Evolutionary conservation across 352 stramenopile species (phyloP), one percentile per base, ranked within the genome.

Genomic region (Globisporangium irregulare): DNA sequence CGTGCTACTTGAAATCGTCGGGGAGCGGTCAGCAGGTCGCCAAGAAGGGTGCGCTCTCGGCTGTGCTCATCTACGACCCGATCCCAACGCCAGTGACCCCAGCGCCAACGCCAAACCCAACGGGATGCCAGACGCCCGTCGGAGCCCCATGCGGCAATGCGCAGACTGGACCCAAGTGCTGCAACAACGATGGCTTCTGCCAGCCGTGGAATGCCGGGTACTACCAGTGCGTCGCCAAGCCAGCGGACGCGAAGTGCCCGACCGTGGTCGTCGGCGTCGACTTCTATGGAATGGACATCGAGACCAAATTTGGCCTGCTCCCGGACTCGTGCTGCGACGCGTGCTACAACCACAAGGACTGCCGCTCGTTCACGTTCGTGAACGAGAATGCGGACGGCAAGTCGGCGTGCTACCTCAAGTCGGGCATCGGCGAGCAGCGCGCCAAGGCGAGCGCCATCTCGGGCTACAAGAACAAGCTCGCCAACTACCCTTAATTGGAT

Each of bases 331-430:
- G 82, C 77, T 91, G 82, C 55, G 70, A 86, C 20, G 76, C 71
- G 14, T 91, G 82, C 62, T 60, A 61, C 43, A 59, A 62, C 1
- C 76, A 81, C 61, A 48, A 71, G 18, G 66, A 56, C 20, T 91
- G 82, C 68, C 64, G 64, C 41, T 62, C 69, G 12, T 89, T 80
- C 76, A 88, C 80, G 20, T 90, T 86, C 53, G 71, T 87, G 41
- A 90, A 87, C 71, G 77, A 84, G 65, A 83, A 87, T 55, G 29
- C 74, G 18, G 76, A 87, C 48, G 79, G 79, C 22, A 63, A 71
- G 27, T 81, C 69, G 29, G 78, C 79, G n/a, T 90, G 81, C 69
- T 90, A 87, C 73, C 62, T 90, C 24, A 90, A 88, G 67, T 71
- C 51, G 41, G 72, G 75, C 5, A 24, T 63, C 18, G 76, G 75